phyloP scores from a whole-genome alignment of 768 basidiomycete genomes.

The Hygrocybe punicea region DNA sequence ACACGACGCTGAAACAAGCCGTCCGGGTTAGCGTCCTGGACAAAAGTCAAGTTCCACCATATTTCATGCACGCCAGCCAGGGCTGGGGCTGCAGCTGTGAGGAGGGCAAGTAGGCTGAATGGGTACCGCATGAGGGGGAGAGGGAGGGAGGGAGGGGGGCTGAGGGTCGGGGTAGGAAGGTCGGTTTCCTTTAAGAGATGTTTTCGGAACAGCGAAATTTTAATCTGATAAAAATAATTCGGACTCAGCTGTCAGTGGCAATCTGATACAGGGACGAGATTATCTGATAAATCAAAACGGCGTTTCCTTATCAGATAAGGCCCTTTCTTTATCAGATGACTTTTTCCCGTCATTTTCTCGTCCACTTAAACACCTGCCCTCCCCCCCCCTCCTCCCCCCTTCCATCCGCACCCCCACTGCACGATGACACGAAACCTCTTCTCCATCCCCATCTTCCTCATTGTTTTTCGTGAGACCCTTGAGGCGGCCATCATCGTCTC shows the following conservation, averaged over 20 bases:
- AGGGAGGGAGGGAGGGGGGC: slow-evolving; percentile 3
- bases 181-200: no score
- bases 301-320: slow-evolving; percentile 13
- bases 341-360: not conserved
- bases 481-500: slow-evolving; percentile 92
- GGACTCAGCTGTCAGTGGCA: no score
- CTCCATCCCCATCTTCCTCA: slow-evolving; percentile 92
- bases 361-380: not conserved
- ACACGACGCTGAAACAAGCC: slow-evolving; percentile 71
- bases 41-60: slow-evolving; percentile 93
- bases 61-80: slow-evolving; percentile 66
- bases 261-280: slow-evolving; percentile 7
- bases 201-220: no score
- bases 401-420: slow-evolving; percentile 6
- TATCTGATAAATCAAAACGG: not conserved
- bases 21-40: slow-evolving; percentile 77
- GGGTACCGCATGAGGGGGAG: slow-evolving; percentile 21
- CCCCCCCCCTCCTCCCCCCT: not conserved
- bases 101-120: slow-evolving; percentile 30
- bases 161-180: no score
- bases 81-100: slow-evolving; percentile 35
- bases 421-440: slow-evolving; percentile 74
- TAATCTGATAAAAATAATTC: no score
- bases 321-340: not conserved
- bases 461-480: slow-evolving; percentile 91